Evolutionary conservation across 1,284 basidiomycete species (phyloP).

Genomic region (Moniliophthora roreri): DNA sequence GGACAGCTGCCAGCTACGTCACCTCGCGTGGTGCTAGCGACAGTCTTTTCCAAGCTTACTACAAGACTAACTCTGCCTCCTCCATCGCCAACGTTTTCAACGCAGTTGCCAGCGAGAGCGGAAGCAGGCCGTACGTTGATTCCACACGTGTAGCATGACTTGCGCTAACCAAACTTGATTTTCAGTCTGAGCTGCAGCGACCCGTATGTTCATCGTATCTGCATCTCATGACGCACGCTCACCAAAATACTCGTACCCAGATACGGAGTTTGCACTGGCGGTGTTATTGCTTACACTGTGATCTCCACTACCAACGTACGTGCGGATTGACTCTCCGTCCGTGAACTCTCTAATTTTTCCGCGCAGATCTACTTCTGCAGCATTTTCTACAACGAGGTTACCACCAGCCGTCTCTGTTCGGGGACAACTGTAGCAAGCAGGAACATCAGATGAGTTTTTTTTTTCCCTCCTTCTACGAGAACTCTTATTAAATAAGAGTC

Average conservation of each 20-base stretch:
- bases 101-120: conserved; percentile 18
- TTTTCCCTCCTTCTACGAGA: too few relatives aligned
- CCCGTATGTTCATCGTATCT: too few relatives aligned
- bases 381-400: conserved; percentile 21
- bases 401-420: conserved; percentile 15
- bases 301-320: conserved; percentile 20
- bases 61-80: conserved; percentile 12
- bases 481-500: too few relatives aligned
- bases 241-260: too few relatives aligned
- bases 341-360: neutral
- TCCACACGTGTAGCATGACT: neutral
- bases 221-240: too few relatives aligned
- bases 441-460: too few relatives aligned
- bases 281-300: conserved; percentile 21
- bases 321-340: neutral
- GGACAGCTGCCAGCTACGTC: conserved; percentile 15
- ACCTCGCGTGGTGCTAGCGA: conserved; percentile 15
- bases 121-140: conserved; percentile 17
- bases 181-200: conserved; percentile 20
- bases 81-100: conserved; percentile 12
- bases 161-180: neutral
- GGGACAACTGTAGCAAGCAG: conserved; percentile 19
- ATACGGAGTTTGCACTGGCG: conserved; percentile 15
- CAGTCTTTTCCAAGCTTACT: conserved; percentile 17
- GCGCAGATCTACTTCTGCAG: conserved; percentile 21